These are phyloP conservation scores for Pichia sp. DNA, from an alignment of 1,139 yeast genomes.

Conservation along the genomic window DNA sequence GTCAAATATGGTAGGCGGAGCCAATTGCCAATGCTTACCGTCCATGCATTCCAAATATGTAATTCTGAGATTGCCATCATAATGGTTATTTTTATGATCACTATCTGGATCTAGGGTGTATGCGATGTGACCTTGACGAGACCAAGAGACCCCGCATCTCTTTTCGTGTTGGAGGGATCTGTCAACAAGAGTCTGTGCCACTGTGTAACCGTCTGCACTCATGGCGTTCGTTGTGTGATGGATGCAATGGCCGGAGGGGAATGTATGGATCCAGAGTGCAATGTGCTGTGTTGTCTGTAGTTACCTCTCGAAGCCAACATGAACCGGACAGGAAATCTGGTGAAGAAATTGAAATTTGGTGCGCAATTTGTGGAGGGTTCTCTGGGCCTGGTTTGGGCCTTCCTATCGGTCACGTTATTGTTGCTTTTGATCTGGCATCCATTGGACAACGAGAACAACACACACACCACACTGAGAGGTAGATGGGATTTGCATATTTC, in stretches of 20 bases:
- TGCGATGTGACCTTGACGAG: conserved; percentile 72
- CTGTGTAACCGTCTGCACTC: not conserved
- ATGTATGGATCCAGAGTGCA: too few species aligned
- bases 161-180: conserved; percentile 5
- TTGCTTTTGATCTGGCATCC: too few species aligned
- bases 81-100: conserved; percentile 5
- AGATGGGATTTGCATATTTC: conserved; percentile 19
- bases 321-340: not conserved
- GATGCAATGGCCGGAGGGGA: too few species aligned
- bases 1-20: conserved; percentile 41
- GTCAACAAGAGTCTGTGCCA: conserved; percentile 10
- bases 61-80: conserved; percentile 38
- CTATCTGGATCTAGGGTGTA: conserved; percentile 39
- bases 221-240: too few species aligned
- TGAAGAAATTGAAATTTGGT: not conserved
- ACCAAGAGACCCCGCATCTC: conserved; percentile 57
- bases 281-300: not conserved
- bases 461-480: not conserved
- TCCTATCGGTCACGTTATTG: too few species aligned
- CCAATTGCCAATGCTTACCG: conserved; percentile 66
- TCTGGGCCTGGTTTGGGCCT: too few species aligned
- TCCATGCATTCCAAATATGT: conserved; percentile 64
- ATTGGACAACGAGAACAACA: too few species aligned
- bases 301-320: not conserved
- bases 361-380: not conserved